Evolutionary conservation across 768 basidiomycete genomes (phyloP).

Genomic region (Dictyophora rubrovolvata): DNA sequence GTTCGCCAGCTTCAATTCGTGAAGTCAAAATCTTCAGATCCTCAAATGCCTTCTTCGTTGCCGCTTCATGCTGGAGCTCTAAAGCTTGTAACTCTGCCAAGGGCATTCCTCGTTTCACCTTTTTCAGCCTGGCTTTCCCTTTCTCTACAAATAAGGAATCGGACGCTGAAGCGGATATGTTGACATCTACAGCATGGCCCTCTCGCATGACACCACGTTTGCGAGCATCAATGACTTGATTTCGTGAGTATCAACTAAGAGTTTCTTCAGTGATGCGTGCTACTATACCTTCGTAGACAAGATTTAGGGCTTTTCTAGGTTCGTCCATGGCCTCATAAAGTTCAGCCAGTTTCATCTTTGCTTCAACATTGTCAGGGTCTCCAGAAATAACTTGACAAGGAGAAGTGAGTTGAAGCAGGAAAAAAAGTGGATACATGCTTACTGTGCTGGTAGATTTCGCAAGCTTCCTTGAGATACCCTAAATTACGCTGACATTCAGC

Average conservation of each 20-base stretch:
- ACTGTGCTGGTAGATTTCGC: constrained; percentile 80
- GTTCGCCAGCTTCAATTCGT: constrained; percentile 29
- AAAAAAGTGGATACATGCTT: constrained; percentile 14
- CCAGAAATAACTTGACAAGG: constrained; percentile 49
- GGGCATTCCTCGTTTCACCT: constrained; percentile 37
- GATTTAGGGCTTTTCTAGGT: constrained; percentile 67
- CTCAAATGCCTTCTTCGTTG: constrained; percentile 47
- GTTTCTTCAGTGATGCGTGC: neutral
- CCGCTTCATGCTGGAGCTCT: constrained; percentile 57
- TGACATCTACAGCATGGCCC: neutral
- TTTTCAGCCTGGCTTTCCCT: constrained; percentile 30
- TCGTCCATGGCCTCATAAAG: constrained; percentile 80
- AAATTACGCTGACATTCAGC: constrained; percentile 73
- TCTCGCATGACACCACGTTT: neutral
- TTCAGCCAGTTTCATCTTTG: constrained; percentile 84
- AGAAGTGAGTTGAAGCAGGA: neutral
- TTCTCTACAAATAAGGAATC: constrained; percentile 58
- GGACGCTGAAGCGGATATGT: constrained; percentile 7
- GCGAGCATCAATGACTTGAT: constrained; percentile 28
- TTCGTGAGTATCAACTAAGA: neutral
- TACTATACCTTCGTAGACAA: constrained; percentile 69
- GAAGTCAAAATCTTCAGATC: constrained; percentile 52
- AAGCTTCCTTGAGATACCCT: constrained; percentile 65
- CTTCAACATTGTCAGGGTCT: constrained; percentile 69
- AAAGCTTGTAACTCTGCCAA: constrained; percentile 50